Percentiles rank a stretch among this genome's conserved stretches.
Conservation (phyloP, 352 stramenopile genomes). For the Phytophthora palmivora region DNA sequence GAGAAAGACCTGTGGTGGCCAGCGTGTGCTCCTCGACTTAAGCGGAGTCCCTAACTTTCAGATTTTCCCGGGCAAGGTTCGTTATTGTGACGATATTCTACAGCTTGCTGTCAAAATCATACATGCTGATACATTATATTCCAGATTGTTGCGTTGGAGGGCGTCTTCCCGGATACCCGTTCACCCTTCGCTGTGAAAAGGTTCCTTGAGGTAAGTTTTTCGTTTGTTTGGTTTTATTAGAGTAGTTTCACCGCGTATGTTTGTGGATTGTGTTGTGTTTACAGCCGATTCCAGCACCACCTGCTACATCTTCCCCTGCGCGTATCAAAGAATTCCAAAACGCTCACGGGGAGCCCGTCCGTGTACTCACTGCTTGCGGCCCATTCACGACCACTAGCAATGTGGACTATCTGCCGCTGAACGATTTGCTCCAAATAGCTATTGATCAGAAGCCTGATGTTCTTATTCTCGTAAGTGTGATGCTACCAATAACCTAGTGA, state of each 20-base stretch:
- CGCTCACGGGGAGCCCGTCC: slow-evolving; percentile 52
- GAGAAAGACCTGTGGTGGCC: slow-evolving; percentile 81
- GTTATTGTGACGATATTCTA: neutral
- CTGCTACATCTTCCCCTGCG: slow-evolving; percentile 50
- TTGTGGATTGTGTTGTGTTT: neutral
- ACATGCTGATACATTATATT: slow-evolving; percentile 1
- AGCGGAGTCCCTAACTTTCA: slow-evolving; percentile 74
- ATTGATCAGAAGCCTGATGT: slow-evolving; percentile 92
- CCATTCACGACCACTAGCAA: slow-evolving; percentile 96
- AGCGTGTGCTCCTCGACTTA: slow-evolving; percentile 81
- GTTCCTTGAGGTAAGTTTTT: slow-evolving; percentile 67
- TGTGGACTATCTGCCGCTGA: slow-evolving; percentile 94
- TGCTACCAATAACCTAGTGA: neutral
- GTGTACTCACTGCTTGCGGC: slow-evolving; percentile 91
- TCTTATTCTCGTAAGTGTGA: slow-evolving; percentile 86
- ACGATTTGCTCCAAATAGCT: slow-evolving; percentile 91
- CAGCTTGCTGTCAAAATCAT: neutral
- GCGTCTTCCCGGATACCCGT: slow-evolving; percentile 71
- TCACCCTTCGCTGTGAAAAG: slow-evolving; percentile 80
- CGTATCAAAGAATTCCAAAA: slow-evolving; percentile 59
- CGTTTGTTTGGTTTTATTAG: neutral
- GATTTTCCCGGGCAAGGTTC: slow-evolving; percentile 85
- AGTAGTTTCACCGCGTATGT: neutral
- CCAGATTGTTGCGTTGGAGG: slow-evolving; percentile 85
- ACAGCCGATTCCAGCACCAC: slow-evolving; percentile 72